phyloP scores from a whole-genome alignment of 2,329 filamentous ascomycete genomes.

The Penicillium sp. region DNA sequence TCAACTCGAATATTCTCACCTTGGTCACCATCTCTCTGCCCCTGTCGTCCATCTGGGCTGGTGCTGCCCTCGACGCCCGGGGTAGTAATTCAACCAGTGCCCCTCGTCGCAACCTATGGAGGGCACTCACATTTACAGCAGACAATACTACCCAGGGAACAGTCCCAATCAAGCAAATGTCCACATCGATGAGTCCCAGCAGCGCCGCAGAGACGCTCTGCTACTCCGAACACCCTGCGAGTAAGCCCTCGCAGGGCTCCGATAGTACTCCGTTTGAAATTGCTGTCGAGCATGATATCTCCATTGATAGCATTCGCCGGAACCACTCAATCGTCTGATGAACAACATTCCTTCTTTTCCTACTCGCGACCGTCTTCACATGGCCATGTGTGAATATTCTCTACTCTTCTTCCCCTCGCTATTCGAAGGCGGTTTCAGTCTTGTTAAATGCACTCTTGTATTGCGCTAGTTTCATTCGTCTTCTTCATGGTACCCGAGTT shows the following conservation, averaged over 20 bases:
- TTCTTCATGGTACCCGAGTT: too few species aligned
- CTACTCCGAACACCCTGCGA: slow-evolving; percentile 27
- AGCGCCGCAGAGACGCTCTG: slow-evolving; percentile 31
- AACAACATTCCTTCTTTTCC: background rate
- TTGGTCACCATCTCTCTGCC: slow-evolving; percentile 67
- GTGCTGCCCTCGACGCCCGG: slow-evolving; percentile 37
- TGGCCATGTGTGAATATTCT: background rate
- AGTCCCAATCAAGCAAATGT: slow-evolving; percentile 17
- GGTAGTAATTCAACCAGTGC: slow-evolving; percentile 3
- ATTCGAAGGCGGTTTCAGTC: too few species aligned
- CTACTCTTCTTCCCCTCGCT: too few species aligned
- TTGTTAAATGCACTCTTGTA: too few species aligned
- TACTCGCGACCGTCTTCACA: background rate
- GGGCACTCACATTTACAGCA: slow-evolving; percentile 24
- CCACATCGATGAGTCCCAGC: slow-evolving; percentile 18
- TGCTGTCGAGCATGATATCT: slow-evolving; percentile 36
- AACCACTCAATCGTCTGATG: slow-evolving; percentile 17
- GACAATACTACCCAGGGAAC: slow-evolving; percentile 8
- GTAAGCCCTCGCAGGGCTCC: slow-evolving; percentile 22
- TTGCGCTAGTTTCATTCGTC: too few species aligned
- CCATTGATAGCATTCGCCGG: slow-evolving; percentile 23
- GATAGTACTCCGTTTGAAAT: slow-evolving; percentile 30
- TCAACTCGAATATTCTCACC: slow-evolving; percentile 61
- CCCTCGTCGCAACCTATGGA: slow-evolving; percentile 32
- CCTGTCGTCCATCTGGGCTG: slow-evolving; percentile 69